Evolutionary conservation across 2,329 filamentous ascomycete genomes (phyloP), one percentile per base, ranked within the genome.

Genomic region (Tolypocladium tundrense): DNA sequence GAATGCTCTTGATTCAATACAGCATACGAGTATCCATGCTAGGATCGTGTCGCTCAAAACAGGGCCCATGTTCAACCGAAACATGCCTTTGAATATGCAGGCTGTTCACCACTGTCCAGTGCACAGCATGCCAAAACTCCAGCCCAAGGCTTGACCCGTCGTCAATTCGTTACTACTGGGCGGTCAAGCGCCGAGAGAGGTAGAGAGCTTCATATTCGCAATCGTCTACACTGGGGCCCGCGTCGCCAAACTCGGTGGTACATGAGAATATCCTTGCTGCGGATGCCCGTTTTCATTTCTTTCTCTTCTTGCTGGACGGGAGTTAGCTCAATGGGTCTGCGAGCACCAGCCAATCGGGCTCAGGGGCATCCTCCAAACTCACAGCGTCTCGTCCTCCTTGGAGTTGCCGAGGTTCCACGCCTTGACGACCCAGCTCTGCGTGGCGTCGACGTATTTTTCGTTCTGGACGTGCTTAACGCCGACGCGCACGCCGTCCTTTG

Each of bases 381-480:
- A 66, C 65, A 66, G 31, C 21, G 65, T 60, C 35, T 60, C 60
- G 31, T 62, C 63, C 10, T 62, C 60, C 40, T 63, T 59, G 3
- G 62, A 53, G 37, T 72, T 73, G 62, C 76, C 76, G 58, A 85
- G 66, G 65, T 86, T 85, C 84, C 84, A 87, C 1, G 84, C 83
- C 72, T 85, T 86, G 58, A 87, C 83, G 56, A 87, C 73, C 72
- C 79, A 83, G 63, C 79, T 84, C 75, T 92, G 88, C 21, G 88
- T 91, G 66, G 77, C 79, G 65, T 91, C 88, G 66, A 89, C 83
- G 68, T 90, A 90, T 53, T 81, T 82, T 73, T 91, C 88, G 57
- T 82, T 80, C 63, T 80, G 79, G 54, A 88, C 72, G 60, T 90
- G 79, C 73, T 86, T 88, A 60, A 92, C 81, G 54, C 85, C 85